Conservation (phyloP, 2,329 filamentous ascomycete genomes). For the Fusarium chaquense region DNA sequence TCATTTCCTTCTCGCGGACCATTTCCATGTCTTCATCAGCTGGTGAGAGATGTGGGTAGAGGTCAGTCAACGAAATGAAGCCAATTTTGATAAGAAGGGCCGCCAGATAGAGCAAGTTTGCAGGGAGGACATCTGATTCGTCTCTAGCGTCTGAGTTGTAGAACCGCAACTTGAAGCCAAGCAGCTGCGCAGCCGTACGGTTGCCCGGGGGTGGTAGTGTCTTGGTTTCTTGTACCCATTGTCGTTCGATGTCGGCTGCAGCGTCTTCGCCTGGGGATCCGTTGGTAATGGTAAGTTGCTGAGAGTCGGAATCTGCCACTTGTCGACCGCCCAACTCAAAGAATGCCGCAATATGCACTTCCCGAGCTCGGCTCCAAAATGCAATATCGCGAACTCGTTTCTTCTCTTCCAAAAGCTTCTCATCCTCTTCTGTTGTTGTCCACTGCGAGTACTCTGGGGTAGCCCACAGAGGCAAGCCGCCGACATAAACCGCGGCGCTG, state of each 20-base stretch:
- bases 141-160: conserved; percentile 86
- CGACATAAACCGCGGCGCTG: conserved; percentile 61
- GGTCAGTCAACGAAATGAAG: conserved; percentile 90
- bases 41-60: conserved; percentile 93
- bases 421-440: conserved; percentile 76
- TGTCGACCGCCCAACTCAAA: conserved; percentile 86
- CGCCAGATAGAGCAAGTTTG: conserved; percentile 92
- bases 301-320: conserved; percentile 69
- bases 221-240: conserved; percentile 85
- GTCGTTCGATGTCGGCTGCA: conserved; percentile 68
- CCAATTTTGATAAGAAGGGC: conserved; percentile 96
- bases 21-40: conserved; percentile 84
- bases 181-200: conserved; percentile 89
- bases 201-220: conserved; percentile 89
- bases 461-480: conserved; percentile 87
- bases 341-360: conserved; percentile 83
- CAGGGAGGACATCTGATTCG: conserved; percentile 81
- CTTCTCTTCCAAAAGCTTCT: conserved; percentile 65
- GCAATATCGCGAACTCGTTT: conserved; percentile 74
- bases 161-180: conserved; percentile 97
- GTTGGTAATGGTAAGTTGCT: conserved; percentile 57
- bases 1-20: conserved; percentile 75
- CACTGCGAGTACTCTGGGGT: conserved; percentile 76
- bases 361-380: conserved; percentile 86
- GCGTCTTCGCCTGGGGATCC: conserved; percentile 56